These are phyloP conservation scores for Schizonepeta tenuifolia DNA, from an alignment of 257 asterid genomes.

Conservation along the genomic window DNA sequence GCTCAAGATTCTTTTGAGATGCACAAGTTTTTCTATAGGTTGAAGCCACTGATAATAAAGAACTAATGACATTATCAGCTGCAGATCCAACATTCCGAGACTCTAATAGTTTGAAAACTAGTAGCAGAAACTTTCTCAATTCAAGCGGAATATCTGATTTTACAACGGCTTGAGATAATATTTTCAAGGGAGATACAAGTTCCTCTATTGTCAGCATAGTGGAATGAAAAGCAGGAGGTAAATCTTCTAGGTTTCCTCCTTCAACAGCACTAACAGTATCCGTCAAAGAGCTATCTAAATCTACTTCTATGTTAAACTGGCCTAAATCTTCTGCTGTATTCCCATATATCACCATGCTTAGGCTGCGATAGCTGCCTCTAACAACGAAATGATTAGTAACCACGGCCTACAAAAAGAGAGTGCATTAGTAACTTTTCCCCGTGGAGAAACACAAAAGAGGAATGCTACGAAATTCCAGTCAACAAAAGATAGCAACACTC, in stretches of 20 bases:
- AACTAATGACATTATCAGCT: conserved; percentile 57
- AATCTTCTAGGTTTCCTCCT: conserved; percentile 95
- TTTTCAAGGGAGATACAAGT: conserved; percentile 59
- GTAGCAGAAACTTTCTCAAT: conserved; percentile 56
- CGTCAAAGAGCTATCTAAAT: conserved; percentile 79
- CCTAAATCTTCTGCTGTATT: conserved; percentile 95
- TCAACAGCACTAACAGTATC: conserved; percentile 71
- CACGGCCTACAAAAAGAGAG: conserved; percentile 60
- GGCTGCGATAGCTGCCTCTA: conserved; percentile 96
- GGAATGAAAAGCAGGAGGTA: conserved; percentile 86
- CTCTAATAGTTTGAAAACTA: conserved; percentile 57
- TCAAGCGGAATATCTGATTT: conserved; percentile 62
- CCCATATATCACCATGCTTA: conserved; percentile 95
- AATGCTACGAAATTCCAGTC: conserved; percentile 16
- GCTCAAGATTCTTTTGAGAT: conserved; percentile 38
- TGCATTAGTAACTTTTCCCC: conserved; percentile 31
- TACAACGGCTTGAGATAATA: conserved; percentile 55
- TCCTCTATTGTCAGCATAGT: conserved; percentile 65
- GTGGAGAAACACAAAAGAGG: neutral
- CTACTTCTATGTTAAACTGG: conserved; percentile 93
- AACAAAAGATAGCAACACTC: conserved; percentile 16
- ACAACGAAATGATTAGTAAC: conserved; percentile 94
- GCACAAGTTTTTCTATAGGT: conserved; percentile 46
- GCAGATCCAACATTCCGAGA: conserved; percentile 51
- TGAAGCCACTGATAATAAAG: conserved; percentile 64